These are phyloP conservation scores for Tulasnella sp. DNA, from an alignment of 768 basidiomycete genomes.

Conservation along the genomic window DNA sequence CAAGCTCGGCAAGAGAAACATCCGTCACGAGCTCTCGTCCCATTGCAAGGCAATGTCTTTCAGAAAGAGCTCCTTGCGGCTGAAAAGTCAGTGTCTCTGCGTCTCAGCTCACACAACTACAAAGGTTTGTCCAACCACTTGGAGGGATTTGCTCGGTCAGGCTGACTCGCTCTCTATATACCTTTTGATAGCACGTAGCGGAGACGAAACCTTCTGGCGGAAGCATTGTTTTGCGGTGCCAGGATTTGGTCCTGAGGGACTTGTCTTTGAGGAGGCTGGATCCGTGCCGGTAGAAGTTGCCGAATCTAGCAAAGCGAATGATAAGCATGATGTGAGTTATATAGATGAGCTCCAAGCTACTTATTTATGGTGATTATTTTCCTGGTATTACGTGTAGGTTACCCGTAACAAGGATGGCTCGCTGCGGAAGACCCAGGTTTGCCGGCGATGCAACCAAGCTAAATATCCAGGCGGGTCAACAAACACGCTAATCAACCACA, in stretches of 20 bases:
- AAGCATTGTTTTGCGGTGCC: not conserved
- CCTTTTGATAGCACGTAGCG: not conserved
- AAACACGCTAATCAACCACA: not conserved
- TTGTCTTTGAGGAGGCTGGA: too few species aligned
- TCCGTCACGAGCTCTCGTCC: not conserved
- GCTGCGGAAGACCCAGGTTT: not conserved
- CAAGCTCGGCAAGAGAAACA: not conserved
- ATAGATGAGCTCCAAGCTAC: too few species aligned
- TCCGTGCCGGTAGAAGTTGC: too few species aligned
- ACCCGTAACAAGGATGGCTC: not conserved
- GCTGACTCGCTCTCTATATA: too few species aligned
- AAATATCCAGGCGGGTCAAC: not conserved
- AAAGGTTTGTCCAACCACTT: not conserved
- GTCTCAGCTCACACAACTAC: not conserved
- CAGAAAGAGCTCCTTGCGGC: not conserved
- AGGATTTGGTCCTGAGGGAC: not conserved
- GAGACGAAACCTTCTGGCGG: not conserved
- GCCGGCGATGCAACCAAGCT: not conserved
- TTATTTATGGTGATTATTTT: too few species aligned
- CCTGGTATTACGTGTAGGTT: too few species aligned
- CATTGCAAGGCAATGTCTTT: not conserved
- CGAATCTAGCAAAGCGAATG: too few species aligned
- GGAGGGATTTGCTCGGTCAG: not conserved
- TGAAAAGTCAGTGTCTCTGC: not conserved
- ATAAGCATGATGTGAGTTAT: too few species aligned